These are phyloP conservation scores for Solanum chiquidenum DNA, from an alignment of 257 asterid species.

Conservation along the genomic window DNA sequence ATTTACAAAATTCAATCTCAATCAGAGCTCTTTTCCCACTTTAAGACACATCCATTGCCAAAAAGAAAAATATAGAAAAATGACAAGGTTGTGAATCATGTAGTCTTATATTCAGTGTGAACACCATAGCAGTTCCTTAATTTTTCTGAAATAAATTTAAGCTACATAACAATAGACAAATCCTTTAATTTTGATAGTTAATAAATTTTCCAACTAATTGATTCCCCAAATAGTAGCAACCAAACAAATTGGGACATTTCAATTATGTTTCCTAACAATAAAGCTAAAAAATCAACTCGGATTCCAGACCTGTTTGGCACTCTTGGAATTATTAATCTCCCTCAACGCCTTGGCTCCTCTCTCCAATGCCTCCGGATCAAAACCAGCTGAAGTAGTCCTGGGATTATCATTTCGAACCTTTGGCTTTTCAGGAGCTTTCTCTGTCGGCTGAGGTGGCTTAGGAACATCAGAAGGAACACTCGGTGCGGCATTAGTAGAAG, in stretches of 20 bases:
- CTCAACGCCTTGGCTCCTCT: constrained; percentile 54
- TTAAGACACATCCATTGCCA: not conserved
- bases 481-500: constrained; percentile 8
- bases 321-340: constrained; percentile 30
- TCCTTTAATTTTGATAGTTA: not conserved
- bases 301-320: constrained; percentile 50
- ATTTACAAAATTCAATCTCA: not conserved
- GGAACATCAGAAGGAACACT: constrained; percentile 22
- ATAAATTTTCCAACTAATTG: not conserved
- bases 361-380: constrained; percentile 84
- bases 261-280: not conserved
- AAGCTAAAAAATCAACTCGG: not conserved
- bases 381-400: constrained; percentile 75
- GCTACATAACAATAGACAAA: not conserved
- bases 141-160: not conserved
- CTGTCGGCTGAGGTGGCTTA: constrained; percentile 20
- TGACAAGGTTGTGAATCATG: not conserved
- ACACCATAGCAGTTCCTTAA: not conserved
- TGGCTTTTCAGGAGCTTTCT: constrained; percentile 13
- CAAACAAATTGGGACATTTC: not conserved
- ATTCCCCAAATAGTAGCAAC: not conserved
- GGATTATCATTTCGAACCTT: constrained; percentile 66
- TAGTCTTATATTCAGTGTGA: not conserved
- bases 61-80: not conserved
- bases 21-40: not conserved